Base-by-base conservation (phyloP, 805 yeast genomes). In the Zygosaccharomyces pseudorouxii region DNA sequence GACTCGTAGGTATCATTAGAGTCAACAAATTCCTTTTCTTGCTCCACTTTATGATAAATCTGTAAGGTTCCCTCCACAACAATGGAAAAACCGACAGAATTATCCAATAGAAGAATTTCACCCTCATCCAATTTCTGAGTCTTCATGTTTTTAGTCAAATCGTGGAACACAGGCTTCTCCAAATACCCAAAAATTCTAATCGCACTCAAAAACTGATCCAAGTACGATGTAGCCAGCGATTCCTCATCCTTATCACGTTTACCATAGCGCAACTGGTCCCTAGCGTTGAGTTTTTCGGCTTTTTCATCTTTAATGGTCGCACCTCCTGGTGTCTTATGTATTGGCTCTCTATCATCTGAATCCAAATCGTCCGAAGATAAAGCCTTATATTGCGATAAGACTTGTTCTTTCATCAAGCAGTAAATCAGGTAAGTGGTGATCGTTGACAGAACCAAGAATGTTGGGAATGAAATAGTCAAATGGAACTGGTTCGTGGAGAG, bases 161-260 rank as follows among this genome's bases (percentile, higher is more conserved):
- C 98, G 62, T 90, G 95, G 65, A 92, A 90, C 1, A 92, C 97
- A 2, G 87, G 85, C 52, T 84, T 77, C 55, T 92, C 98, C 42
- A 92, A 73, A 65, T 92, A 92, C 2, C 98, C 98, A 71, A 92
- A 93, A 5, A 93, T 85, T 67, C 89, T 89, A 54, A 93, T 87
- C 2, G 97, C 98, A 44, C 87, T 79, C 40, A 92, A 69, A 58
- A 92, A 92, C 63, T 90, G 95, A 64, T 92, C 97, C 45, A 92
- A 70, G 60, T 89, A 90, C 41, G 86, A 82, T 1, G 84, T 69
- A 39, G 78, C 68, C 14, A 55, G 12, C 12, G 38, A 22, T 33
- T 42, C 46, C 18, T 41, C 44, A 25, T 41, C 44, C 14, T 41
- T 41, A 29, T 41, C 44, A 5, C 27, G 44, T 11, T 41, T 29